Evolutionary conservation across 1,284 basidiomycete species (phyloP).

Genomic region (Heliocybe sulcata): DNA sequence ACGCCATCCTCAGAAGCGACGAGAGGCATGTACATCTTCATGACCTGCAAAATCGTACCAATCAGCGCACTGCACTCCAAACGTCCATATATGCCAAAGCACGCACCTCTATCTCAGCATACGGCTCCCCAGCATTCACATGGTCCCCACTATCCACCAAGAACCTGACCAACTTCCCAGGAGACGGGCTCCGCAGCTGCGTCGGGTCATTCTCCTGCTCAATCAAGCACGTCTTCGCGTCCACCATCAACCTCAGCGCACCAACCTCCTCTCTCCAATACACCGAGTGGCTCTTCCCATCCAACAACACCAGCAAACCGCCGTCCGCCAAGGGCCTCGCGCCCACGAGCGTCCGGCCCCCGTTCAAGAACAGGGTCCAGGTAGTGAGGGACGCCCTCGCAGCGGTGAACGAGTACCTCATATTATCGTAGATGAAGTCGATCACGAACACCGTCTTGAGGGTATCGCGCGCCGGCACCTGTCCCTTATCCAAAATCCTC

Average conservation of each 20-base stretch:
- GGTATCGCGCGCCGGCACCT: constrained; percentile 91
- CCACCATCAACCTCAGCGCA: constrained; percentile 88
- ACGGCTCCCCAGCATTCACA: constrained; percentile 91
- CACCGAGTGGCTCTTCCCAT: constrained; percentile 94
- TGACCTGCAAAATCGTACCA: constrained; percentile 53
- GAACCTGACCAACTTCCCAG: constrained; percentile 94
- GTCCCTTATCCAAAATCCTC: constrained; percentile 94
- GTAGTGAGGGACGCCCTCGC: constrained; percentile 83
- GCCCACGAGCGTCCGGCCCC: constrained; percentile 86
- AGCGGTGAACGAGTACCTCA: constrained; percentile 94
- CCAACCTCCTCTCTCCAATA: constrained; percentile 99
- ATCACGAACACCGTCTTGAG: constrained; percentile 96
- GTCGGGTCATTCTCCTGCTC: constrained; percentile 99
- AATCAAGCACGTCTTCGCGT: constrained; percentile 96
- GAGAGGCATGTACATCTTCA: constrained; percentile 99
- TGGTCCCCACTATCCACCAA: constrained; percentile 97
- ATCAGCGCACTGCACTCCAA: background rate
- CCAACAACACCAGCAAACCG: constrained; percentile 86
- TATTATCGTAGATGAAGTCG: constrained; percentile 97
- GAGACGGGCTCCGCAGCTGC: constrained; percentile 92
- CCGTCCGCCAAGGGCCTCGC: constrained; percentile 92
- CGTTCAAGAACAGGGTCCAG: constrained; percentile 97
- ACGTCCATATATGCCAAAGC: background rate
- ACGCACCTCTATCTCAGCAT: constrained; percentile 93
- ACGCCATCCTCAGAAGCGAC: constrained; percentile 94